Percentiles rank a stretch among this genome's conserved stretches.
Evolutionary conservation across 306 rosid species (phyloP).

Genomic region (Trichosanthes truncata): DNA sequence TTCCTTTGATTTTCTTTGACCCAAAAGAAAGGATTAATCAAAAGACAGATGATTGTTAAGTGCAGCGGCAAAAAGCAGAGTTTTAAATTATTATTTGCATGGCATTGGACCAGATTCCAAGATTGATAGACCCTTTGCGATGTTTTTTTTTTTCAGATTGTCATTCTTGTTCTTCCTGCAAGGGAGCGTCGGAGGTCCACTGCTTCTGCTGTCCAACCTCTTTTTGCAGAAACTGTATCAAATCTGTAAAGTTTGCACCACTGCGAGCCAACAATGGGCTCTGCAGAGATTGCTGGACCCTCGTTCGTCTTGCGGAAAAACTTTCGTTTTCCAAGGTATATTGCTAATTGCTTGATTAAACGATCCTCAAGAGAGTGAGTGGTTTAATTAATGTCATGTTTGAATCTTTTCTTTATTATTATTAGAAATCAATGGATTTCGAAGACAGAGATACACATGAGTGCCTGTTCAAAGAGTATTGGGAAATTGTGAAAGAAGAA

Average conservation of each 20-base stretch:
- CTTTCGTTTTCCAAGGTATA: not conserved
- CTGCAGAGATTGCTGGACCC: conserved; percentile 41
- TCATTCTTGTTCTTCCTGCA: conserved; percentile 48
- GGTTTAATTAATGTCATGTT: not conserved
- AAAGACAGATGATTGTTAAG: too few species aligned
- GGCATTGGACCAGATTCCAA: not conserved
- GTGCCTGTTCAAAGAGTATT: conserved; percentile 65
- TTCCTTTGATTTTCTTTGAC: not conserved
- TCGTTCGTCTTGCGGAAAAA: conserved; percentile 40
- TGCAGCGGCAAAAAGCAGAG: not conserved
- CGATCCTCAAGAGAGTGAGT: not conserved
- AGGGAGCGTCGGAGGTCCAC: conserved; percentile 21
- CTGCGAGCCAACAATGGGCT: conserved; percentile 35
- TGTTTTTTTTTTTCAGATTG: conserved; percentile 19
- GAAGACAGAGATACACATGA: conserved; percentile 48
- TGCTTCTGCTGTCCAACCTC: conserved; percentile 59
- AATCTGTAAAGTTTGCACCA: conserved; percentile 19
- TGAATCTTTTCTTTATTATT: not conserved
- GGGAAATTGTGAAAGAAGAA: conserved; percentile 47
- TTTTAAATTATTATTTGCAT: not conserved
- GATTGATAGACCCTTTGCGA: not conserved
- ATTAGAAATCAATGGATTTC: conserved; percentile 44
- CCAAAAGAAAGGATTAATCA: too few species aligned
- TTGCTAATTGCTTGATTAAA: not conserved
- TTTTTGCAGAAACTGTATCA: conserved; percentile 33